Evolutionary conservation across 202 grass and related monocot species (phyloP), one percentile per base, ranked within the genome.

Genomic region (Tripidium arundinaceum): DNA sequence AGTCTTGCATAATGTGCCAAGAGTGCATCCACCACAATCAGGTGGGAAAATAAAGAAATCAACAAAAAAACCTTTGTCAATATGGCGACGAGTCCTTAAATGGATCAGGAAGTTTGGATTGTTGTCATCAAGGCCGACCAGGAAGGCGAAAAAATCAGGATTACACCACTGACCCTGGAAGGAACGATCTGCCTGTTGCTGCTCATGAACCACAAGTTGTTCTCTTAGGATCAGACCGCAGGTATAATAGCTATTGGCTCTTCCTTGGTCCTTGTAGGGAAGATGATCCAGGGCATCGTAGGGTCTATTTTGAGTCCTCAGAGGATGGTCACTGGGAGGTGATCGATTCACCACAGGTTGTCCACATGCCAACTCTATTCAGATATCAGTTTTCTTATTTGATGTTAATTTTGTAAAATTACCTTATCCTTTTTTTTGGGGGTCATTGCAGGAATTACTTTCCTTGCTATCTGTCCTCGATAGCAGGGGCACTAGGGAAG

Each of bases 231-330:
- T 99, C 97, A 58, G 97, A 99, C 55, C 84, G 92, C 58, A 87
- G 97, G 81, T 99, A 96, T 85, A 99, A 99, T 76, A 93, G 89
- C 71, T 99, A 96, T 64, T 99, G 92, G 92, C 97, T 96, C 52
- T 96, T 99, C 66, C 87, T 99, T 86, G 92, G 97, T 64, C 92
- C 86, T 59, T 99, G 97, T 81, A 86, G 68, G 29, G 69, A 74
- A 81, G 86, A 93, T 81, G 97, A 99, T 88, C 97, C 92, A 65
- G 92, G 97, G 33, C 97, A 99, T 77, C 89, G 83, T 16, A 96
- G 91, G 83, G 90, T 99, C 40, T 99, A 93, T 78, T 96, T 93
- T n/a, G 97, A 99, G 73, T 99, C 97, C 79, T 96, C 97, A 62
- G 90, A 99, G 68, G 97, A 99, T 90, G 92, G 97, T 39, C 92